These are phyloP conservation scores for Leptodontidium sp. DNA, from an alignment of 2,329 filamentous ascomycete species.

Conservation along the genomic window DNA sequence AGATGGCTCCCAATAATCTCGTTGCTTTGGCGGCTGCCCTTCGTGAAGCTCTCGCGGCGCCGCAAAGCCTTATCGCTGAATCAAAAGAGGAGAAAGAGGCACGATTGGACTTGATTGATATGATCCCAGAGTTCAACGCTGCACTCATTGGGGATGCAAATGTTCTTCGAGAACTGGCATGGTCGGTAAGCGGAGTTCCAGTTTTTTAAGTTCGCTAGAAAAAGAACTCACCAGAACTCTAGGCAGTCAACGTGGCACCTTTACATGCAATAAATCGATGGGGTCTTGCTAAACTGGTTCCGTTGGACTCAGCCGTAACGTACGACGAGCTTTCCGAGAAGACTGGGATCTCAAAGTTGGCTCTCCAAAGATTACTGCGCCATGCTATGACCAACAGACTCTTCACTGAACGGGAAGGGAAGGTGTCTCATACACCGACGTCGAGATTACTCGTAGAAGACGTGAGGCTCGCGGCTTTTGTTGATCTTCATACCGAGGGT, in stretches of 20 bases:
- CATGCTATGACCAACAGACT: constrained; percentile 21
- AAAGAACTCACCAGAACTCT: background rate
- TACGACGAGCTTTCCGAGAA: constrained; percentile 13
- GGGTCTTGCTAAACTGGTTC: constrained; percentile 10
- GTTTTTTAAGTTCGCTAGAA: background rate
- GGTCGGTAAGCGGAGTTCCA: constrained; percentile 6
- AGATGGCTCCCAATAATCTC: constrained; percentile 16
- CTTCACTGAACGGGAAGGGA: constrained; percentile 7
- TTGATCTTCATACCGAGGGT: constrained; percentile 18
- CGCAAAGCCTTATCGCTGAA: constrained; percentile 9
- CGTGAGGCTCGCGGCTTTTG: constrained; percentile 4
- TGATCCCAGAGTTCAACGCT: constrained; percentile 23
- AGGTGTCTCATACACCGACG: constrained; percentile 14
- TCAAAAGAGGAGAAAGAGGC: constrained; percentile 19
- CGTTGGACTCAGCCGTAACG: constrained; percentile 7
- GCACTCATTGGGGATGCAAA: constrained; percentile 19
- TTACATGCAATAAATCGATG: constrained; percentile 19
- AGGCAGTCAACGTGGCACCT: constrained; percentile 14
- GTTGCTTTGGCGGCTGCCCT: constrained; percentile 20
- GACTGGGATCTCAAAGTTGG: background rate
- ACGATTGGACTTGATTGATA: constrained; percentile 21
- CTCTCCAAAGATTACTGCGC: background rate
- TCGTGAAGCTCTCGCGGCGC: constrained; percentile 16
- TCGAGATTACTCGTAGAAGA: constrained; percentile 9
- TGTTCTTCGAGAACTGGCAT: constrained; percentile 19